Base-by-base conservation (phyloP, 2,329 filamentous ascomycete species). In the Pseudophaeomoniella oleicola region DNA sequence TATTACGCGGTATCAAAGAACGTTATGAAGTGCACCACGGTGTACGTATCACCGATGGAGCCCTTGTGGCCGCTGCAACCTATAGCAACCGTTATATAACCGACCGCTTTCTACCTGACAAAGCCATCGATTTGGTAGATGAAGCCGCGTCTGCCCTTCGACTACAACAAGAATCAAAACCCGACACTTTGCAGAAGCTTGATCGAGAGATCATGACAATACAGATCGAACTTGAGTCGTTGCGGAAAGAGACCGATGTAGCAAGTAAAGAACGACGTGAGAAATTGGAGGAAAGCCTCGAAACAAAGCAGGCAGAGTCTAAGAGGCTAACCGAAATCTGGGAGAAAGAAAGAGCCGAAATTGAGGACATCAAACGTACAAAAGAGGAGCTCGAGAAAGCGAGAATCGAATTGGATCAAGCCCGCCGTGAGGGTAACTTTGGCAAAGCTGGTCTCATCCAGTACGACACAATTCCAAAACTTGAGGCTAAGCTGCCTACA, bases 11-110 rank as follows among this genome's bases (percentile, higher is more conserved):
- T 34, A 94, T 98, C 64, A 96, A 96, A 54, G 87, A 96, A 52
- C 84, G 86, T 46, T 98, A 98, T 51, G 90, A 96, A 56, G 84
- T 96, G 0, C 90, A 96, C 46, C 90, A 98, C 51, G 88, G 90
- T 59, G 88, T 96, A 0, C 72, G 87, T 37, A 96, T 98, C 46
- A 93, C 85, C 0, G 90, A 96, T 50, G 80, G 81, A 2, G 86
- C 90, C 4, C 64, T 96, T 9, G 88, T 98, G 11, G 86, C 90
- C 2, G 88, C 90, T 2, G 87, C 88, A 2, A 82, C 84, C 0
- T 82, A 92, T 53, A 90, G 83, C 43, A 96, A 96, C 51, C 81
- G 90, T 36, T 98, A 96, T 56, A 90, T 98, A 47, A 94, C 87
- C 11, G 88, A 96, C 52, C 79, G 90, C 2, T 96, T 94, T 58